phyloP scores from a whole-genome alignment of 495 filamentous ascomycete genomes.

The Neurospora sp. region DNA sequence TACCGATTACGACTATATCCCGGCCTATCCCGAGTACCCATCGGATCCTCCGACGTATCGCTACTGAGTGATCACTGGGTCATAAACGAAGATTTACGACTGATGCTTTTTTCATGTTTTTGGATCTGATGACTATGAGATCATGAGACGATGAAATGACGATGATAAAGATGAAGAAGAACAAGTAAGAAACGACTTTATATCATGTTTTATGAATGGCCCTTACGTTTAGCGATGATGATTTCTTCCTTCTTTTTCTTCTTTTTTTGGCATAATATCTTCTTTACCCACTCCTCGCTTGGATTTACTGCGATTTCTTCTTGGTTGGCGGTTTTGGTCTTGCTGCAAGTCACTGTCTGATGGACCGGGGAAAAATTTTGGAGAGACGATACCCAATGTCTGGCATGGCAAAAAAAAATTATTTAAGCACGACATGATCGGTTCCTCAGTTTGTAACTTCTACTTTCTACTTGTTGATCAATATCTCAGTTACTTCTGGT shows the following conservation, averaged over 20 bases:
- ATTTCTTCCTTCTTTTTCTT: neutral
- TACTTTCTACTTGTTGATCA: neutral
- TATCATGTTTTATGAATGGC: conserved; percentile 1
- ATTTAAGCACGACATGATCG: neutral
- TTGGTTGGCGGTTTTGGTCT: neutral
- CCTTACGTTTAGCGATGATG: neutral
- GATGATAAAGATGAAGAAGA: conserved; percentile 8
- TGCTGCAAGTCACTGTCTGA: neutral
- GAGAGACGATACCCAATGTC: neutral
- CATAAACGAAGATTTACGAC: neutral
- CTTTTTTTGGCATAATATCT: neutral
- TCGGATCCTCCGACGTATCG: neutral
- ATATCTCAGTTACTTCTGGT: neutral
- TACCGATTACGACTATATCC: conserved; percentile 9
- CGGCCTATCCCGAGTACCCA: conserved; percentile 7
- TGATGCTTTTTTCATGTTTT: neutral
- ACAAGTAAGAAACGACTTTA: neutral
- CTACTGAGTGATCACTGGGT: neutral
- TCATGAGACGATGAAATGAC: conserved; percentile 5
- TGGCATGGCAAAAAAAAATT: neutral
- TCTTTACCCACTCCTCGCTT: neutral
- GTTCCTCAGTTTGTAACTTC: neutral
- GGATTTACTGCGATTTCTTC: neutral
- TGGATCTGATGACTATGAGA: neutral
- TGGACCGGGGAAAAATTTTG: neutral